Base-by-base conservation (phyloP, 2,329 filamentous ascomycete genomes). In the Lasiodiplodia theobromae region DNA sequence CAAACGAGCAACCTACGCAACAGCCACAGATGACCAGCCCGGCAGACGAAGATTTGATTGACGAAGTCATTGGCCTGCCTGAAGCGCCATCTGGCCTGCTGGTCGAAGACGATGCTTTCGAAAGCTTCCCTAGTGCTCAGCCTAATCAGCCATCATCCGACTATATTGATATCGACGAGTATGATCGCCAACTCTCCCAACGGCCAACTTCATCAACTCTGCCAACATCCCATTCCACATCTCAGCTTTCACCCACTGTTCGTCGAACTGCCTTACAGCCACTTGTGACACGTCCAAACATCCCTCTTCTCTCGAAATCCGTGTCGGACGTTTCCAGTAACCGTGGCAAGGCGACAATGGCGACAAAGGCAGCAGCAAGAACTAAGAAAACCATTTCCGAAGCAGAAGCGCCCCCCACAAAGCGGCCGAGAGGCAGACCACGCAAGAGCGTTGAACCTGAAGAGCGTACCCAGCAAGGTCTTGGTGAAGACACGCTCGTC, bases 121-220 rank as follows among this genome's bases (percentile, higher is more conserved):
- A 64, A 2, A 28, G 4, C 12, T 58, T 57, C 28, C 49, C 67
- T 18, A 57, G 38, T 28, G 57, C 58, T 14, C 51, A 57, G 52
- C 38, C 67, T 8, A 14, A 14, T 4, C 34, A 21, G 21, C 51
- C 51, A 34, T 65, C 67, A 10, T 57, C 67, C 14, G 58, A 65
- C 31, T 68, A 37, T 40, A 53, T 65, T 3, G 67, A 68, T 37
- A 68, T 68, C 16, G 67, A 68, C 31, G 65, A 60, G 3, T 67
- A 40, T 28, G 31, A 52, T 53, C 31, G 52, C 18, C 44, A 4
- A 8, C 14, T 38, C 3, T 37, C 28, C 11, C 60, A 52, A 25
- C 25, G 5, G 12, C 18, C 34, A 11, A 23, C 6, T 18, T n/a
- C 1, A 8, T 14, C n/a, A 25, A 18, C 11, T 16, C n/a, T 12